phyloP scores from a whole-genome alignment of 768 basidiomycete species.

The Mycena latifolia region DNA sequence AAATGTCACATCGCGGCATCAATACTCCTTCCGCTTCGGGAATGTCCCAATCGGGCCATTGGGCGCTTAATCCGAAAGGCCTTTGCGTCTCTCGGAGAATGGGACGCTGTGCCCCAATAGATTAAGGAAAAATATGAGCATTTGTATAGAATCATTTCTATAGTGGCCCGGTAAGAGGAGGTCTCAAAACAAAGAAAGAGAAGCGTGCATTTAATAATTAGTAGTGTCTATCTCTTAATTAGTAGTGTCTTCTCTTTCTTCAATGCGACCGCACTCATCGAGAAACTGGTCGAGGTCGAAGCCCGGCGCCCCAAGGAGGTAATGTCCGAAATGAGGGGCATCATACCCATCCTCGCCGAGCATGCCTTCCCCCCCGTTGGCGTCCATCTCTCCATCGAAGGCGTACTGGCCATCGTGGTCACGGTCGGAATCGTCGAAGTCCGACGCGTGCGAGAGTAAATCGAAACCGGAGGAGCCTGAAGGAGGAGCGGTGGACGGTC shows the following conservation, averaged over 20 bases:
- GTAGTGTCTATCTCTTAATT: not conserved
- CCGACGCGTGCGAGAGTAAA: not conserved
- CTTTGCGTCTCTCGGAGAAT: too few species aligned
- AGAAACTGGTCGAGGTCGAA: not conserved
- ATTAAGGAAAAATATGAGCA: not conserved
- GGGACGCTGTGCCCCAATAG: not conserved
- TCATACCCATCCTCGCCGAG: not conserved
- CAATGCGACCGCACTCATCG: not conserved
- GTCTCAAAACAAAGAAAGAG: not conserved
- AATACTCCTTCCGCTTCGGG: not conserved
- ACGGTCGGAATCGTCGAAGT: not conserved
- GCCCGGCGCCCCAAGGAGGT: not conserved
- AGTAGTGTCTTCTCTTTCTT: too few species aligned
- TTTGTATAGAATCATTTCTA: not conserved
- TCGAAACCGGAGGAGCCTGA: not conserved
- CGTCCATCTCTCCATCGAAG: not conserved
- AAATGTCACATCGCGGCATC: not conserved
- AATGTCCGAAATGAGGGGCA: not conserved
- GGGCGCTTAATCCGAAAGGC: not conserved
- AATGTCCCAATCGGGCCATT: not conserved
- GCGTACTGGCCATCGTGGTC: not conserved
- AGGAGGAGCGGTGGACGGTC: not conserved
- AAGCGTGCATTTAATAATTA: too few species aligned
- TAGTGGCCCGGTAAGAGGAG: too few species aligned
- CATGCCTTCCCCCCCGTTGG: not conserved